Percentiles rank a stretch among this genome's conserved stretches.
Conservation (phyloP, 441 rosid genomes). For the Euphorbia celastroides region DNA sequence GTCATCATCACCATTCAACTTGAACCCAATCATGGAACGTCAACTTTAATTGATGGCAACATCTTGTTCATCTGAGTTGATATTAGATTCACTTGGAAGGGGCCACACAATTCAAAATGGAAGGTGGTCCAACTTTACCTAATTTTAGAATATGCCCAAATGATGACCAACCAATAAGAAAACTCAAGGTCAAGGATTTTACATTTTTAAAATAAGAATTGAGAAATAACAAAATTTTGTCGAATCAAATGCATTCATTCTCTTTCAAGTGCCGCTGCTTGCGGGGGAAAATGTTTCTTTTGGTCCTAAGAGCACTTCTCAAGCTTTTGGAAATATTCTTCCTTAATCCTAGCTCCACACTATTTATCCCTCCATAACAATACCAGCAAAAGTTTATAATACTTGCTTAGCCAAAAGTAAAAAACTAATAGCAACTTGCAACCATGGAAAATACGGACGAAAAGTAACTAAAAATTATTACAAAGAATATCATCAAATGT, state of each 20-base stretch:
- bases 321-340: not conserved
- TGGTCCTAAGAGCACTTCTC: not conserved
- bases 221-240: not conserved
- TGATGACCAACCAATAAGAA: slow-evolving; percentile 3
- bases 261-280: not conserved
- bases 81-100: not conserved
- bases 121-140: not conserved
- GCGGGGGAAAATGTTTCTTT: slow-evolving; percentile 3
- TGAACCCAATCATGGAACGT: not conserved
- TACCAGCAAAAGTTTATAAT: not conserved
- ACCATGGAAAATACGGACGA: not conserved
- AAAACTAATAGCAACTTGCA: not conserved
- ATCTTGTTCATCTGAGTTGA: not conserved
- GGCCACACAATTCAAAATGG: not conserved
- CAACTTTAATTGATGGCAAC: not conserved
- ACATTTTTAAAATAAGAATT: not conserved
- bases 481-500: slow-evolving; percentile 10
- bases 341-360: not conserved
- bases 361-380: not conserved
- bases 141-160: not conserved
- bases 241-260: slow-evolving; percentile 21
- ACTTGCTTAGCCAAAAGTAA: no score
- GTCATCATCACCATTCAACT: not conserved
- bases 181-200: slow-evolving; percentile 1
- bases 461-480: not conserved